Evolutionary conservation across 2,329 filamentous ascomycete genomes (phyloP).

Genomic region (Colletotrichum destructivum): DNA sequence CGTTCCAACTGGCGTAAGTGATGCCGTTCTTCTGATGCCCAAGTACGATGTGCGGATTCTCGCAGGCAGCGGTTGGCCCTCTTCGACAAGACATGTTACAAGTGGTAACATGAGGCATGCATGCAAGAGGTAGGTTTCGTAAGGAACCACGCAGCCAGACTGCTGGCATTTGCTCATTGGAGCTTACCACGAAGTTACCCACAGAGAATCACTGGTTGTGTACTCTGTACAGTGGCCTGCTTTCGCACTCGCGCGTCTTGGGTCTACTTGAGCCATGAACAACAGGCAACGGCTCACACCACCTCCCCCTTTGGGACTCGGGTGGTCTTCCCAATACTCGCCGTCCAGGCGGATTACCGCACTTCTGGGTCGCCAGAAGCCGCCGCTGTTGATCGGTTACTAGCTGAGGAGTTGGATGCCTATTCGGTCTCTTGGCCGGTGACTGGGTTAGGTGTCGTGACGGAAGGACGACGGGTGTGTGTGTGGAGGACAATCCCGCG

Average conservation of each 20-base stretch:
- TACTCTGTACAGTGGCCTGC: background rate
- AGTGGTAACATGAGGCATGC: slow-evolving; percentile 9
- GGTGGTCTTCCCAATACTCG: background rate
- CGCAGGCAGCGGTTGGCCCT: slow-evolving; percentile 2
- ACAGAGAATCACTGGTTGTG: background rate
- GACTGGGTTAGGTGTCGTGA: slow-evolving; percentile 21
- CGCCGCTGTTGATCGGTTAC: background rate
- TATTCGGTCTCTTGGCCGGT: slow-evolving; percentile 17
- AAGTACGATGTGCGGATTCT: background rate
- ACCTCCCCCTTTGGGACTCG: slow-evolving; percentile 1
- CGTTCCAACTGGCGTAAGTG: slow-evolving; percentile 1
- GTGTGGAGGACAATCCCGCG: slow-evolving; percentile 22
- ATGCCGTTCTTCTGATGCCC: background rate
- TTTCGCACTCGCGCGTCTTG: slow-evolving; percentile 27
- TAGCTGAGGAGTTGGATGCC: slow-evolving; percentile 20
- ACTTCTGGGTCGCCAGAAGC: background rate
- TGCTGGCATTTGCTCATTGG: slow-evolving; percentile 26
- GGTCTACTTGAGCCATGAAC: slow-evolving; percentile 1
- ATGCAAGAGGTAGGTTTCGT: slow-evolving; percentile 5
- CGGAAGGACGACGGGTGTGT: background rate
- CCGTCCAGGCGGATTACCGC: slow-evolving; percentile 16
- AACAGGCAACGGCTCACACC: slow-evolving; percentile 16
- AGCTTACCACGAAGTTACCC: slow-evolving; percentile 8
- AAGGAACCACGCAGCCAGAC: slow-evolving; percentile 14
- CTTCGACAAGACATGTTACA: background rate